A percentile compares a stretch with the other conserved stretches of the same genome.
These are phyloP conservation scores for Peziza echinospora DNA, from an alignment of 495 filamentous ascomycete genomes.

Conservation along the genomic window DNA sequence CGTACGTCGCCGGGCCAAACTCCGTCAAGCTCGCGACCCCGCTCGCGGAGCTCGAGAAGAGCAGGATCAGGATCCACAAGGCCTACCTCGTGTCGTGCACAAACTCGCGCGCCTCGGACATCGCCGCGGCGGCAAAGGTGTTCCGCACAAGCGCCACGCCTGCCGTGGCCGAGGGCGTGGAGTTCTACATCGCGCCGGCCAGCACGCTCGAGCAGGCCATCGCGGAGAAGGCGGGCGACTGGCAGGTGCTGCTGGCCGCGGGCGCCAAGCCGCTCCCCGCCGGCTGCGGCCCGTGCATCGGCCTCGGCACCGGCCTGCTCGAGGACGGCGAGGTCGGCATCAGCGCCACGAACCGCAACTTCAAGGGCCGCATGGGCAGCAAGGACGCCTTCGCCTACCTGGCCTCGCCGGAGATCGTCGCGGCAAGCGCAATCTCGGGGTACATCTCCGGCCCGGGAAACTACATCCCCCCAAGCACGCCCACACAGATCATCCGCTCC, in stretches of 20 bases:
- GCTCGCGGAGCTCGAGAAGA: slow-evolving; percentile 44
- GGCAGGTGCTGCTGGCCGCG: slow-evolving; percentile 63
- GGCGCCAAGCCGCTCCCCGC: slow-evolving; percentile 55
- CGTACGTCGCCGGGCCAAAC: slow-evolving; percentile 78
- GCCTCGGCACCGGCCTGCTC: slow-evolving; percentile 63
- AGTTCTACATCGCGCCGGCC: slow-evolving; percentile 84
- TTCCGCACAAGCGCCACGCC: slow-evolving; percentile 32
- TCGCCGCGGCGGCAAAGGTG: slow-evolving; percentile 62
- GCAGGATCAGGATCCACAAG: slow-evolving; percentile 58
- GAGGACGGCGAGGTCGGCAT: slow-evolving; percentile 81
- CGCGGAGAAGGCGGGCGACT: slow-evolving; percentile 68
- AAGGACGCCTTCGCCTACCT: slow-evolving; percentile 72
- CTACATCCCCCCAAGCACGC: slow-evolving; percentile 29
- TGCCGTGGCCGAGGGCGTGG: slow-evolving; percentile 55
- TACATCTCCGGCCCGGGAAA: slow-evolving; percentile 59
- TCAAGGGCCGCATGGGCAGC: slow-evolving; percentile 80
- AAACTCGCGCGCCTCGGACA: slow-evolving; percentile 64
- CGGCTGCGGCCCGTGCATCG: slow-evolving; percentile 81
- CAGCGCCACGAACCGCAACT: slow-evolving; percentile 72
- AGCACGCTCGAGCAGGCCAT: slow-evolving; percentile 56
- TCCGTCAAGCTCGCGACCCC: slow-evolving; percentile 76
- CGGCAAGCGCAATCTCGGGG: slow-evolving; percentile 62
- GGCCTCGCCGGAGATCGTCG: slow-evolving; percentile 75
- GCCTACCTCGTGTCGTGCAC: slow-evolving; percentile 87
- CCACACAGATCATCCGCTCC: slow-evolving; percentile 5